Conservation (phyloP, 2,329 filamentous ascomycete genomes). For the Arthrinium phaeospermum region DNA sequence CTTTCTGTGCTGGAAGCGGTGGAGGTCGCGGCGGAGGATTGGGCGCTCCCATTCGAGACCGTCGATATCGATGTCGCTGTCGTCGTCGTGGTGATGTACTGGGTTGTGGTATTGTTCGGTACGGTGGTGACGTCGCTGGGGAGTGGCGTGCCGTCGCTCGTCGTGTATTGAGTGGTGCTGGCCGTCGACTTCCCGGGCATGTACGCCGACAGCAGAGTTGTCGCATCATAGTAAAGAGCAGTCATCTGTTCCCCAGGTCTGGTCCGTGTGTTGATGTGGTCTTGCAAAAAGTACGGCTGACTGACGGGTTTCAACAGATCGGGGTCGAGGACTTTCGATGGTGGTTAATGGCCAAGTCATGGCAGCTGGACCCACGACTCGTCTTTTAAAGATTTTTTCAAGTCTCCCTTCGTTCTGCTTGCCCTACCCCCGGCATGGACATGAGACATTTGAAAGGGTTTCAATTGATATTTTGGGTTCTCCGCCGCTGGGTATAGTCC, state of each 20-base stretch:
- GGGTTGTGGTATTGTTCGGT: not conserved
- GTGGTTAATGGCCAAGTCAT: not conserved
- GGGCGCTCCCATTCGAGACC: not conserved
- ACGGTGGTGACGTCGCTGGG: too few relatives aligned
- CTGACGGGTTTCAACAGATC: not conserved
- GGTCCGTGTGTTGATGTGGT: not conserved
- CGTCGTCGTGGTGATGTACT: not conserved
- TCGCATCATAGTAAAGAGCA: not conserved
- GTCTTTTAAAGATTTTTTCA: not conserved
- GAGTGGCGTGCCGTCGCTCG: not conserved
- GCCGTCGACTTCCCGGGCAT: not conserved
- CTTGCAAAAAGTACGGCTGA: not conserved
- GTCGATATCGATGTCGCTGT: not conserved
- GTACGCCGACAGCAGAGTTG: not conserved
- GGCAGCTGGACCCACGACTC: not conserved
- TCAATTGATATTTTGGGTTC: slow-evolving; percentile 3
- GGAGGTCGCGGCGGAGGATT: not conserved
- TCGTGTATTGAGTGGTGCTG: not conserved
- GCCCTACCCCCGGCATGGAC: not conserved
- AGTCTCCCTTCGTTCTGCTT: not conserved
- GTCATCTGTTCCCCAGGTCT: not conserved
- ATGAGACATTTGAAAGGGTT: not conserved
- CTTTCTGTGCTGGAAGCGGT: not conserved
- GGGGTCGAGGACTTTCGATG: not conserved
- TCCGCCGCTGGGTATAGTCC: not conserved